Evolutionary conservation across 1,284 basidiomycete genomes (phyloP).

Genomic region (Boletus hoseneyae): DNA sequence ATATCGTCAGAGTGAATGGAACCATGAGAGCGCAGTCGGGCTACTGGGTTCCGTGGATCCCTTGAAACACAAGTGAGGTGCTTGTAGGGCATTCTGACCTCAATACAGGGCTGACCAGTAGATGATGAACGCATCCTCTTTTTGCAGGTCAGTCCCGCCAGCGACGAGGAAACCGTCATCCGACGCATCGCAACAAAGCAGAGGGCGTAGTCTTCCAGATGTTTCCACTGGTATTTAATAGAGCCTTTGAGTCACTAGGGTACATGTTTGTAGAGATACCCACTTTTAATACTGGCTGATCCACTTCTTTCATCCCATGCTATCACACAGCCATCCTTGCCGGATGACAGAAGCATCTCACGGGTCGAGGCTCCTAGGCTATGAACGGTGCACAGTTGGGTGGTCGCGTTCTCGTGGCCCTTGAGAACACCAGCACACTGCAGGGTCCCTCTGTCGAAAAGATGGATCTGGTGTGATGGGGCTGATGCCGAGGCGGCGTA

Average conservation of each 20-base stretch:
- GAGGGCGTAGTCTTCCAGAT: conserved; percentile 40
- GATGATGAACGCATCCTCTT: conserved; percentile 65
- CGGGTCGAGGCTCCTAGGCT: conserved; percentile 32
- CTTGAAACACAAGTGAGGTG: conserved; percentile 34
- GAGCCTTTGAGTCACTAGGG: conserved; percentile 46
- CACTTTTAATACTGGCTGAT: conserved; percentile 55
- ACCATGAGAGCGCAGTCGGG: conserved; percentile 48
- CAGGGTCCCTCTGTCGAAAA: conserved; percentile 59
- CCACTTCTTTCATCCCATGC: conserved; percentile 68
- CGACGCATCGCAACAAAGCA: conserved; percentile 69
- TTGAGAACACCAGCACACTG: conserved; percentile 43
- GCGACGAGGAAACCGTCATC: conserved; percentile 62
- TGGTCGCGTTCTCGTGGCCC: conserved; percentile 54
- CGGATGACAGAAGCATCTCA: conserved; percentile 53
- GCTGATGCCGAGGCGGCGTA: conserved; percentile 61
- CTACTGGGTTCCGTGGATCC: conserved; percentile 53
- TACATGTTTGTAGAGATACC: conserved; percentile 31
- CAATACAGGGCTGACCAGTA: conserved; percentile 56
- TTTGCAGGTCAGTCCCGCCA: conserved; percentile 66
- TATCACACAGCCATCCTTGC: conserved; percentile 61
- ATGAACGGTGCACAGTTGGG: conserved; percentile 43
- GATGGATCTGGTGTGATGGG: conserved; percentile 55
- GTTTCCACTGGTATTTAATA: conserved; percentile 41
- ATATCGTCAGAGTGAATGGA: conserved; percentile 80
- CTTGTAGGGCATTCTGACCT: neutral